Conservation (phyloP, 208 protist genomes). For the Wallacemonas sp. region DNA sequence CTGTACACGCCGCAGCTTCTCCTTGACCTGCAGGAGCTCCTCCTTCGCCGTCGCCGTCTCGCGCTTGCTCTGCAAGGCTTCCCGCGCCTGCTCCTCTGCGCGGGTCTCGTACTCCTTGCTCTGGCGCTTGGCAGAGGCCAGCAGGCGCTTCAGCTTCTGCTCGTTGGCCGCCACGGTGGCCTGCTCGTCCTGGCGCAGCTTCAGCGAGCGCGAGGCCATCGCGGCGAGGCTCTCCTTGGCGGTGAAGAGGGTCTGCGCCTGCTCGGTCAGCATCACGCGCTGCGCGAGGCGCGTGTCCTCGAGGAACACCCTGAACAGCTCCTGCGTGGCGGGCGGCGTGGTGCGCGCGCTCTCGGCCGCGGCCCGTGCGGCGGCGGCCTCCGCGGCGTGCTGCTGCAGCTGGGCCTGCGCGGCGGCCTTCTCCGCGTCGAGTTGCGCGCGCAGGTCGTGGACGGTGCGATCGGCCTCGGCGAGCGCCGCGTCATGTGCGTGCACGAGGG, state of each 20-base stretch:
- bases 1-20: slow-evolving; percentile 27
- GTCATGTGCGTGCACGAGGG: background rate
- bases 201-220: slow-evolving; percentile 14
- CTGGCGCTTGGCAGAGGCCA: slow-evolving; percentile 14
- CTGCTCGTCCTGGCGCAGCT: slow-evolving; percentile 12
- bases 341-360: background rate
- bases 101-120: slow-evolving; percentile 14
- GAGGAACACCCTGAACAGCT: background rate
- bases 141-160: slow-evolving; percentile 18
- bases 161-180: background rate
- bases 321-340: background rate
- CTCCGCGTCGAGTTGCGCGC: background rate
- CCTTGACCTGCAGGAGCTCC: slow-evolving; percentile 13
- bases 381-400: background rate
- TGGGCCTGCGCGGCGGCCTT: background rate
- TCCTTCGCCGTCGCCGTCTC: slow-evolving; percentile 20
- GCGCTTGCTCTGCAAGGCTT: slow-evolving; percentile 25
- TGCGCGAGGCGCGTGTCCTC: slow-evolving; percentile 13
- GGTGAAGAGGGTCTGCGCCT: slow-evolving; percentile 6
- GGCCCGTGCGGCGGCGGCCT: background rate
- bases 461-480: background rate
- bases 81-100: slow-evolving; percentile 21
- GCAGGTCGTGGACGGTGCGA: too few relatives aligned
- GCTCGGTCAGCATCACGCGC: slow-evolving; percentile 13
- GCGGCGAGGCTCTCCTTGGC: slow-evolving; percentile 13